phyloP scores from a whole-genome alignment of 2,329 filamentous ascomycete genomes.

The Pseudomassariella vexata region DNA sequence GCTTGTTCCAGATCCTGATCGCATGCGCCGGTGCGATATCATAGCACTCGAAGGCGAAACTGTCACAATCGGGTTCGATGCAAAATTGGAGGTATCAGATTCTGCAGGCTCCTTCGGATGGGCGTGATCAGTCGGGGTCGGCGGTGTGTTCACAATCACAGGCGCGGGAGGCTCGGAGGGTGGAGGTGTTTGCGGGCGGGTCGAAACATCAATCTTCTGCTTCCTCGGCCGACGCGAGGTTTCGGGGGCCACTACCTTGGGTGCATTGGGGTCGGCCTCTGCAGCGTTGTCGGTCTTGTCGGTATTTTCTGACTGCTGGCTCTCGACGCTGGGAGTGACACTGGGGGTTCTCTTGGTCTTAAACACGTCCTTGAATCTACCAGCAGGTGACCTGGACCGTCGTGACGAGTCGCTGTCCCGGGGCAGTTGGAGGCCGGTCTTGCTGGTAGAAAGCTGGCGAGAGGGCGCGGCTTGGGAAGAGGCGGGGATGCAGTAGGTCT shows the following conservation, averaged over 20 bases:
- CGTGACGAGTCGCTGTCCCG: slow-evolving; percentile 38
- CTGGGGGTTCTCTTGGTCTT: slow-evolving; percentile 46
- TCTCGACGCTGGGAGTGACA: slow-evolving; percentile 37
- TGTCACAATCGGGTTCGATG: slow-evolving; percentile 43
- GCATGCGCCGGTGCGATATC: slow-evolving; percentile 59
- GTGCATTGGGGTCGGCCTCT: slow-evolving; percentile 14
- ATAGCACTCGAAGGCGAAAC: slow-evolving; percentile 62
- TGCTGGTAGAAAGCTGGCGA: slow-evolving; percentile 23
- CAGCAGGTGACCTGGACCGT: slow-evolving; percentile 63
- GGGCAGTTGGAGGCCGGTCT: slow-evolving; percentile 35
- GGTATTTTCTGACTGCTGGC: slow-evolving; percentile 19
- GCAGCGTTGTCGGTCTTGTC: slow-evolving; percentile 10
- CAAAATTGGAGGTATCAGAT: slow-evolving; percentile 15
- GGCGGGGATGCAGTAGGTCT: slow-evolving; percentile 27
- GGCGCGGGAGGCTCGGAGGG: slow-evolving; percentile 38
- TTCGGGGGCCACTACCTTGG: slow-evolving; percentile 12
- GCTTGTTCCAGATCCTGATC: slow-evolving; percentile 45
- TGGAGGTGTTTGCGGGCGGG: slow-evolving; percentile 42
- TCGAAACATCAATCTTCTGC: slow-evolving; percentile 17
- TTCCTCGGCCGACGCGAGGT: slow-evolving; percentile 14
- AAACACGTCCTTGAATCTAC: slow-evolving; percentile 69
- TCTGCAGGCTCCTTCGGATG: slow-evolving; percentile 7
- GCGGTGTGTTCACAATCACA: slow-evolving; percentile 59
- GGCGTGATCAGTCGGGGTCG: slow-evolving; percentile 51
- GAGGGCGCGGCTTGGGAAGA: slow-evolving; percentile 24